Conservation (phyloP, 352 stramenopile species). For the Globisporangium heterothallicum region DNA sequence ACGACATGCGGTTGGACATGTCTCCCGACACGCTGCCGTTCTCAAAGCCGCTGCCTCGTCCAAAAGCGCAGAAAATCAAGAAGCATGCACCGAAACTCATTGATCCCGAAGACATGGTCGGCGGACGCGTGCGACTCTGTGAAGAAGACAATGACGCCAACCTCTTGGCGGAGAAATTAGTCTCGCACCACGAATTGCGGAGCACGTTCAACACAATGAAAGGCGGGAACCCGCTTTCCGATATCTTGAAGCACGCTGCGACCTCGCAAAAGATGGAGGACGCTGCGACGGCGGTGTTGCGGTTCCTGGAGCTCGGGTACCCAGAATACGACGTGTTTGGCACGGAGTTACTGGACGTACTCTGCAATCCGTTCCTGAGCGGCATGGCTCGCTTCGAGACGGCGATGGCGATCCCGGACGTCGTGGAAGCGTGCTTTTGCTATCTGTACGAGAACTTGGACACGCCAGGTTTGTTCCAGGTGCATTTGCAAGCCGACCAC, state of each 20-base stretch:
- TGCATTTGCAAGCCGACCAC: slow-evolving; percentile 69
- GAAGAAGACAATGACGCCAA: slow-evolving; percentile 54
- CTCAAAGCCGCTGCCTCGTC: slow-evolving; percentile 48
- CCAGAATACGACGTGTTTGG: slow-evolving; percentile 83
- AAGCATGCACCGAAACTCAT: slow-evolving; percentile 66
- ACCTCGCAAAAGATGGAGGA: slow-evolving; percentile 67
- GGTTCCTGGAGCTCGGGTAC: slow-evolving; percentile 80
- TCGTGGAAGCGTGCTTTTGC: slow-evolving; percentile 74
- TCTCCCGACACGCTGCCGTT: slow-evolving; percentile 70
- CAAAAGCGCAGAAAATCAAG: slow-evolving; percentile 40
- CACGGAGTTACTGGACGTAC: slow-evolving; percentile 60
- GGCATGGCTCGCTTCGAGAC: slow-evolving; percentile 83
- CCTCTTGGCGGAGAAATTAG: slow-evolving; percentile 68
- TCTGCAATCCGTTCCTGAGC: slow-evolving; percentile 83
- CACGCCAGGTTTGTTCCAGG: slow-evolving; percentile 73
- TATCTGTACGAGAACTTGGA: slow-evolving; percentile 75
- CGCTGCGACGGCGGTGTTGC: slow-evolving; percentile 60
- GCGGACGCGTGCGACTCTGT: slow-evolving; percentile 63
- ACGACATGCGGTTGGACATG: slow-evolving; percentile 63
- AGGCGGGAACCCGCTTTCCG: slow-evolving; percentile 69
- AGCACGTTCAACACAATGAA: slow-evolving; percentile 67
- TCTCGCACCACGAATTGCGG: slow-evolving; percentile 69
- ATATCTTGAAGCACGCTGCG: slow-evolving; percentile 54
- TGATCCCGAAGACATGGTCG: slow-evolving; percentile 79
- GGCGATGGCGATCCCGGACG: slow-evolving; percentile 74